phyloP scores from a whole-genome alignment of 2,329 filamentous ascomycete genomes.

The Thelonectria olida region DNA sequence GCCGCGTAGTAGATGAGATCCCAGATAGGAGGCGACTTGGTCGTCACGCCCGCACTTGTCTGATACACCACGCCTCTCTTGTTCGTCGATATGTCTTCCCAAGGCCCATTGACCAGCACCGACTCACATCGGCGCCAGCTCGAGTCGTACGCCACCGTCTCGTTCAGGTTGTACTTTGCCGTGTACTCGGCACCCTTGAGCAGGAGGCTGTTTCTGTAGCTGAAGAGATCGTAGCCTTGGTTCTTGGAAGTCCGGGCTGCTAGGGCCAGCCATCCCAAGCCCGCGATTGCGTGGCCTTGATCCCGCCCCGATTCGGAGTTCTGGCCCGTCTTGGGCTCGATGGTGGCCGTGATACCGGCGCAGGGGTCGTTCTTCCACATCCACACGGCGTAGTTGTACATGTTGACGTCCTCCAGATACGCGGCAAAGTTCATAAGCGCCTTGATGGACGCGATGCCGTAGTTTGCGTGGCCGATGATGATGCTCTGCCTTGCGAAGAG shows the following conservation, averaged over 20 bases:
- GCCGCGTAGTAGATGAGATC: too few relatives aligned
- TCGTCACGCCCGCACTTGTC: too few relatives aligned
- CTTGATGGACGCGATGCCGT: slow-evolving; percentile 52
- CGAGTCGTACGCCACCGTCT: slow-evolving; percentile 46
- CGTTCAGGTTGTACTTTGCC: slow-evolving; percentile 50
- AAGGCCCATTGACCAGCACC: slow-evolving; percentile 50
- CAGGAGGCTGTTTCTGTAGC: slow-evolving; percentile 43
- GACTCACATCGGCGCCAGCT: slow-evolving; percentile 51
- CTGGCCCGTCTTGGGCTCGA: slow-evolving; percentile 46
- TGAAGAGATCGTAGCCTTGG: slow-evolving; percentile 48
- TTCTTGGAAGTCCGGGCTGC: slow-evolving; percentile 45
- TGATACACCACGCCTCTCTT: slow-evolving; percentile 14
- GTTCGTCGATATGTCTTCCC: slow-evolving; percentile 29
- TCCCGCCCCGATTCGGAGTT: slow-evolving; percentile 49
- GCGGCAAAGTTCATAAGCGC: slow-evolving; percentile 50
- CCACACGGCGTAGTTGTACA: slow-evolving; percentile 53
- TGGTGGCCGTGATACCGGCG: slow-evolving; percentile 44
- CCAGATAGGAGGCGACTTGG: too few relatives aligned
- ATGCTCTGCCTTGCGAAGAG: slow-evolving; percentile 46
- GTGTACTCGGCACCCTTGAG: slow-evolving; percentile 49
- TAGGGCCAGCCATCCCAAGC: slow-evolving; percentile 46
- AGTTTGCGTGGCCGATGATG: slow-evolving; percentile 53
- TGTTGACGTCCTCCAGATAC: slow-evolving; percentile 50
- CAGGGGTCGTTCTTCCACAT: slow-evolving; percentile 48
- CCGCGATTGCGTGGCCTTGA: slow-evolving; percentile 45